Evolutionary conservation across 768 basidiomycete genomes (phyloP).

Genomic region (Mycena polygramma): DNA sequence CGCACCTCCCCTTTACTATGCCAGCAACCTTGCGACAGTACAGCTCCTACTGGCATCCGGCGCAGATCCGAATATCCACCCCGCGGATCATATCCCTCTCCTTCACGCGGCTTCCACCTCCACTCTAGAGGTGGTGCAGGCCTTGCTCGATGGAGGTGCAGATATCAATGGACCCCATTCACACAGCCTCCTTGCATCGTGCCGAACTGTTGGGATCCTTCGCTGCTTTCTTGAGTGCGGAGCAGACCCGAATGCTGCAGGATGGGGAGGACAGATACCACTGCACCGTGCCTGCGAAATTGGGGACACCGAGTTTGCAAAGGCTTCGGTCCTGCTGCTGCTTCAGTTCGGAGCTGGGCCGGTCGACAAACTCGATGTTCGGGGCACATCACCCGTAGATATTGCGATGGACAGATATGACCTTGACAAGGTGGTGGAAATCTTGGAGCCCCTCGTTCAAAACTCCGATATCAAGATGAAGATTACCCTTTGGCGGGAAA

Average conservation of each 20-base stretch:
- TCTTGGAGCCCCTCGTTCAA: not conserved
- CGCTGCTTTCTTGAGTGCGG: not conserved
- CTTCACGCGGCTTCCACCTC: not conserved
- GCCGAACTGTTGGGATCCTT: not conserved
- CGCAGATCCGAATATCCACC: not conserved
- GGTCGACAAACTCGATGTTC: not conserved
- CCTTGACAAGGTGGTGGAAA: not conserved
- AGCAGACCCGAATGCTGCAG: not conserved
- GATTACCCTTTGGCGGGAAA: not conserved
- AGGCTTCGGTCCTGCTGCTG: not conserved
- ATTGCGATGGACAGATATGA: not conserved
- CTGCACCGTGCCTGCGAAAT: not conserved
- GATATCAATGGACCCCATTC: not conserved
- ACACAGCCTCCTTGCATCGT: not conserved
- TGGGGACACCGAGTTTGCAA: not conserved
- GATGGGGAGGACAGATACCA: not conserved
- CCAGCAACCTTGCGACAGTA: not conserved
- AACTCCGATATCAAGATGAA: not conserved
- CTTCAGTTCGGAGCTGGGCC: not conserved
- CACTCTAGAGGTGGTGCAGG: not conserved
- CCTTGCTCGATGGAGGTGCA: not conserved
- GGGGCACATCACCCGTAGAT: not conserved
- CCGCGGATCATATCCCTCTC: not conserved
- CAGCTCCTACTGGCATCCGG: conserved; percentile 5
- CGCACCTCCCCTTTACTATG: too few relatives aligned